Evolutionary conservation across 1,284 basidiomycete species (phyloP).

Genomic region (Irpex sp.): DNA sequence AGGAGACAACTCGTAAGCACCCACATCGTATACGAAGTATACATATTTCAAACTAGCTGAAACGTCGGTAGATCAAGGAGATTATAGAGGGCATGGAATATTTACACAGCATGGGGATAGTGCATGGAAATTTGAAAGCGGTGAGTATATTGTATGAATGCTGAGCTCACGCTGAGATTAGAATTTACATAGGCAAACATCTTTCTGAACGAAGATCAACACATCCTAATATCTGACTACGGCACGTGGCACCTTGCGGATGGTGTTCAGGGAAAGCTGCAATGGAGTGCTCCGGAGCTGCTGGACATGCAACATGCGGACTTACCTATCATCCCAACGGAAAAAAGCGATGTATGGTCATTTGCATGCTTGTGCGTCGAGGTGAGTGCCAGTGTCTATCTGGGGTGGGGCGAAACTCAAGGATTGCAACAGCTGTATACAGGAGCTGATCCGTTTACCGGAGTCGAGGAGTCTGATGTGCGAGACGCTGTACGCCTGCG

Average conservation of each 20-base stretch:
- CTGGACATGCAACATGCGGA: not conserved
- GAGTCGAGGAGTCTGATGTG: no score
- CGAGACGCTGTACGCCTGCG: no score
- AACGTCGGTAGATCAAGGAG: conserved; percentile 4
- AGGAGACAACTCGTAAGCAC: not conserved
- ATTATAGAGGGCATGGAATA: conserved; percentile 13
- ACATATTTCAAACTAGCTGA: not conserved
- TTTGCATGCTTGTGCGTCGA: not conserved
- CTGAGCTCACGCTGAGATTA: no score
- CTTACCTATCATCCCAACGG: not conserved
- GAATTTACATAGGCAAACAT: conserved; percentile 3
- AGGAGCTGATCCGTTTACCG: not conserved
- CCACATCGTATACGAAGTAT: not conserved
- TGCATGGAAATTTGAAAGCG: conserved; percentile 15
- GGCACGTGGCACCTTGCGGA: conserved; percentile 12
- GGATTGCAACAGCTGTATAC: not conserved
- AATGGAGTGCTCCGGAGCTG: conserved; percentile 19
- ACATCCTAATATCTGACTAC: conserved; percentile 13
- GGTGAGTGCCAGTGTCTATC: not conserved
- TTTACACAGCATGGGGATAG: conserved; percentile 11
- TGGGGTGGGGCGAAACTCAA: not conserved
- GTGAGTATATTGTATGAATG: conserved; percentile 3
- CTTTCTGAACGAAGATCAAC: conserved; percentile 5
- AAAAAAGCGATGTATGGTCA: not conserved
- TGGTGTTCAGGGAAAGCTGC: conserved; percentile 8